These are phyloP conservation scores for Phallus indusiatus DNA, from an alignment of 768 basidiomycete genomes.

Conservation along the genomic window DNA sequence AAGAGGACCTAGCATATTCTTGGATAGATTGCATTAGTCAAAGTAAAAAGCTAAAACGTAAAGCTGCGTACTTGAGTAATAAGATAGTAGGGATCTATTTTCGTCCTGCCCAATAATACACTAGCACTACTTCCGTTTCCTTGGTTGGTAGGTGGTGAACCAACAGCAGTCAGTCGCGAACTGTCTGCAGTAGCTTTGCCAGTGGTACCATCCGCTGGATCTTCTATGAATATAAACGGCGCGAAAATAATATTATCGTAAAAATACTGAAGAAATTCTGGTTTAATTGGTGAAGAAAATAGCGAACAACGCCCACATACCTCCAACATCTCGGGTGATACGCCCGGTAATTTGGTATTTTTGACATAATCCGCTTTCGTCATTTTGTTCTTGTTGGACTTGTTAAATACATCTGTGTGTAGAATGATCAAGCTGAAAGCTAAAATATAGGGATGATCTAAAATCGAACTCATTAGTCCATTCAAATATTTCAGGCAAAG, in stretches of 20 bases:
- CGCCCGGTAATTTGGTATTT: conserved; percentile 83
- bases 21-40: conserved; percentile 4
- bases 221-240: conserved; percentile 95
- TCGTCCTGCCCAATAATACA: conserved; percentile 42
- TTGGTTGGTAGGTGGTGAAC: conserved; percentile 18
- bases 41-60: conserved; percentile 7
- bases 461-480: conserved; percentile 1
- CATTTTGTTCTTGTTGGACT: conserved; percentile 97
- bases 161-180: conserved; percentile 29
- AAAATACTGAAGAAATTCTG: conserved; percentile 52
- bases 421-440: conserved; percentile 98
- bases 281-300: background rate
- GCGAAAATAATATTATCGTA: conserved; percentile 96
- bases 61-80: conserved; percentile 60
- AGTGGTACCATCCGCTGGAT: conserved; percentile 60
- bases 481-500: background rate
- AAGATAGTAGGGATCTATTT: conserved; percentile 87
- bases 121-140: conserved; percentile 14
- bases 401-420: conserved; percentile 97
- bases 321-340: conserved; percentile 75
- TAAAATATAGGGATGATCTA: conserved; percentile 91
- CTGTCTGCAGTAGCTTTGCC: conserved; percentile 32
- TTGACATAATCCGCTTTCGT: conserved; percentile 87
- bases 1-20: conserved; percentile 62
- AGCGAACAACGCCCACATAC: conserved; percentile 38